A percentile compares a stretch with the other conserved stretches of the same genome.
These are phyloP conservation scores for Xanthoparmelia taractica DNA, from an alignment of 495 filamentous ascomycete species.

Conservation along the genomic window DNA sequence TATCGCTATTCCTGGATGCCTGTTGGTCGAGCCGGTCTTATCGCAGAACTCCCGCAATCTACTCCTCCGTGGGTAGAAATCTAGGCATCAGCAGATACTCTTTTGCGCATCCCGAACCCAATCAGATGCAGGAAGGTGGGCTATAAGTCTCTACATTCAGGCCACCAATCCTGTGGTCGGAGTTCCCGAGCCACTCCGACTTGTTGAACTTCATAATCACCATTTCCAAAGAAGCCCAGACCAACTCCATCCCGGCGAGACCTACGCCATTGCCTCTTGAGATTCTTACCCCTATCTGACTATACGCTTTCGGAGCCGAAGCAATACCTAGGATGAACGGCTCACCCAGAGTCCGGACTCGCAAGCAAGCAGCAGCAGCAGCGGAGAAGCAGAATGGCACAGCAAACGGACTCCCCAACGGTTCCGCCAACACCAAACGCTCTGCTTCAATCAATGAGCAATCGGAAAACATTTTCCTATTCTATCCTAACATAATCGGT, in stretches of 20 bases:
- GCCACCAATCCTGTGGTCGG: neutral
- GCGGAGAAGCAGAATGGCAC: constrained; percentile 13
- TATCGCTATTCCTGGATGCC: neutral
- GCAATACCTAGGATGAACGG: constrained; percentile 8
- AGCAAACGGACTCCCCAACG: constrained; percentile 19
- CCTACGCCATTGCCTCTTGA: neutral
- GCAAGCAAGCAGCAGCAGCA: constrained; percentile 19
- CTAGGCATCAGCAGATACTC: neutral
- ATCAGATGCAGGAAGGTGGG: neutral
- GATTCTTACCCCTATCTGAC: too few relatives aligned
- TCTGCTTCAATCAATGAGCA: constrained; percentile 26
- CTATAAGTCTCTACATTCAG: neutral
- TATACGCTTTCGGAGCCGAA: neutral
- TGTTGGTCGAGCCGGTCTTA: constrained; percentile 3
- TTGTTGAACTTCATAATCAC: neutral
- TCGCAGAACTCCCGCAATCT: constrained; percentile 8
- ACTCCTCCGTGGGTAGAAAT: neutral
- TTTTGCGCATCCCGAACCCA: neutral
- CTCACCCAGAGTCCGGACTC: constrained; percentile 14
- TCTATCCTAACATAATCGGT: constrained; percentile 88
- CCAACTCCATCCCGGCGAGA: neutral
- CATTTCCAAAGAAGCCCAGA: neutral
- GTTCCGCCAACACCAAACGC: constrained; percentile 7
- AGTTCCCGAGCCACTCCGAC: constrained; percentile 4
- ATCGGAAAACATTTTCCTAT: constrained; percentile 89